Base-by-base conservation (phyloP, 2,329 filamentous ascomycete genomes). In the Stachybotrys elegans region DNA sequence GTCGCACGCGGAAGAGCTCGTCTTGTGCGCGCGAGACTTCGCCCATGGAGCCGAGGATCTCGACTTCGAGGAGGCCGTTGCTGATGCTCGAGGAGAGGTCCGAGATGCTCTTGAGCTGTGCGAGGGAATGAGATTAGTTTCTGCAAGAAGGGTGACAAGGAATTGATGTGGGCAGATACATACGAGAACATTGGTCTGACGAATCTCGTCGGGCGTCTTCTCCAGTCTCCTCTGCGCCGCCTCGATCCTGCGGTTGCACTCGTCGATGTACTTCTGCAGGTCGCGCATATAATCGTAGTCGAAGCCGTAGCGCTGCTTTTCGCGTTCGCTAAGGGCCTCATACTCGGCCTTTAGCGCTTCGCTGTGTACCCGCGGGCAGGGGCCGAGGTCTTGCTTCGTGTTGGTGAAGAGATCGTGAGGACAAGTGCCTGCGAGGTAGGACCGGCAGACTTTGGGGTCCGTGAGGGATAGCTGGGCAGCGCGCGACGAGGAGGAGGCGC, bases 391-490 rank as follows among this genome's bases (percentile, higher is more conserved):
- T 47, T 97, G 91, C 72, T 96, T 97, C 37, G 93, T 98, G 71
- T 98, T 98, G 53, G 92, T 98, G 78, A 98, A 98, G 60, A 98
- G 88, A 63, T 98, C 93, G 74, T 97, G 92, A 1, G 93, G 93
- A 66, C 93, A 98, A 47, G 88, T 94, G 57, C 93, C 93, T 50
- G 81, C 90, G 40, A 98, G 79, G 66, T 92, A 97, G 16, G 91
- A 96, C 44, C 89, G 88, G 73, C 93, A 98, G 57, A 95, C 88
- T 69, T 95, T 96, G 43, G 87, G 78, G 66, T 97, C 93, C 47
- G 83, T 93, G 57, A 98, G 86, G 51, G 86, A 85, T 56, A 97
- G 79, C 65, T 95, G 87, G 31, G 87, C 79, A 54, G 83, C 82
- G 70, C 85, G 87, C 40, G 84, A 84, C 46, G 79, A 75, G 47